Conservation (phyloP, 495 filamentous ascomycete species). For the Talaromyces borbonicus region DNA sequence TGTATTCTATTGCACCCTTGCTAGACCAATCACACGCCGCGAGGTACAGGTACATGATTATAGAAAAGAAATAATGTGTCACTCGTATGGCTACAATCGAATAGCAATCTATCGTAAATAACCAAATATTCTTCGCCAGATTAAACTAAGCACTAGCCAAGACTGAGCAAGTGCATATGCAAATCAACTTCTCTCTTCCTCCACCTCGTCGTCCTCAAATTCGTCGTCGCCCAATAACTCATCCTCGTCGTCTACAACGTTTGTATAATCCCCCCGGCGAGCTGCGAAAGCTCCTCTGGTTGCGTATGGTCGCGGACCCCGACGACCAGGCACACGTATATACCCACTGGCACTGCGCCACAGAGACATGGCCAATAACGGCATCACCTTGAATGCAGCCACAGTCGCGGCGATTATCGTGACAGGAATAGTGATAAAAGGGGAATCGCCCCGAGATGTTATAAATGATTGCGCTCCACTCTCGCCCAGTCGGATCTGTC, state of each 20-base stretch:
- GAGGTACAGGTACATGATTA: no score
- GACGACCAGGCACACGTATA: slow-evolving; percentile 19
- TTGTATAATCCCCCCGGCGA: slow-evolving; percentile 71
- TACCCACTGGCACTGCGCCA: slow-evolving; percentile 52
- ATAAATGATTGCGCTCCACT: slow-evolving; percentile 36
- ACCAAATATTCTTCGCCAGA: neutral
- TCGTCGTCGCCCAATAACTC: slow-evolving; percentile 86
- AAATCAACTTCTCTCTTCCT: slow-evolving; percentile 51
- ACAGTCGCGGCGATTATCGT: slow-evolving; percentile 66
- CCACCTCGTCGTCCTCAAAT: slow-evolving; percentile 77
- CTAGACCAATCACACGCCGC: no score
- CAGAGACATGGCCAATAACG: slow-evolving; percentile 54
- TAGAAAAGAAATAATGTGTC: no score
- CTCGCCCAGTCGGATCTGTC: slow-evolving; percentile 77
- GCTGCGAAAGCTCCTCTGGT: slow-evolving; percentile 78
- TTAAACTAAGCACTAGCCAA: neutral
- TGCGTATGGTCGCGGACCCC: slow-evolving; percentile 59
- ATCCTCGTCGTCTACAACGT: slow-evolving; percentile 87
- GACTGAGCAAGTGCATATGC: neutral
- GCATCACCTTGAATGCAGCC: slow-evolving; percentile 64
- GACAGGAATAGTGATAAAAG: slow-evolving; percentile 69
- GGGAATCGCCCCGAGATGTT: slow-evolving; percentile 41
- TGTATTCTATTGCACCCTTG: no score
- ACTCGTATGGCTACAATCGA: no score
- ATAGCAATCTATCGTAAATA: slow-evolving; percentile 1